Evolutionary conservation across 352 stramenopile genomes (phyloP), one percentile per base, ranked within the genome.

Genomic region (Phytophthora idaei): DNA sequence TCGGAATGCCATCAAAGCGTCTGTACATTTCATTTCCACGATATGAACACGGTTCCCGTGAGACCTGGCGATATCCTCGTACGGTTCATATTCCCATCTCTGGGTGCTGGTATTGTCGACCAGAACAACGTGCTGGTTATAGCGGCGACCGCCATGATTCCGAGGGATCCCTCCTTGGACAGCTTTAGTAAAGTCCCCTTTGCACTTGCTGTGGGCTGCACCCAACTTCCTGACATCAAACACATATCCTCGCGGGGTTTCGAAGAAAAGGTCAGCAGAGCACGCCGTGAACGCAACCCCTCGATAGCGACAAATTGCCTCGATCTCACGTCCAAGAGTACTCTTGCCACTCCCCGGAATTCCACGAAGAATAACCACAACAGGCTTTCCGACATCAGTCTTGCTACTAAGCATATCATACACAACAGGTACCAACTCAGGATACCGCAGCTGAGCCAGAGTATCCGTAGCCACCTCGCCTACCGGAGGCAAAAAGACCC

Each of bases 341-440:
- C 81, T 92, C 61, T 93, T 93, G 12, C 85, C 85, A 58, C 83
- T 92, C 0, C 85, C 85, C 2, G 85, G 85, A 36, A 93, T 88
- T 10, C 85, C 85, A 49, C 85, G 72, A 39, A 93, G 57, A 37
- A 93, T 83, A 45, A 92, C 69, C 6, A 90, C 82, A 7, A 82
- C 57, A 3, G 72, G 61, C n/a, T 51, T 60, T 15, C 57, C 58
- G 0, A 59, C 50, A 34, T 48, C 46, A 12, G 32, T 17, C 25
- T 71, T 76, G 8, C 73, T 48, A 27, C 47, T 39, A 15, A 93
- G 17, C 59, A 89, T 76, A 5, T 66, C 57, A 14, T 81, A 66
- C 2, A 90, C 73, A 55, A 85, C 29, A 12, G 58, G 32, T 0
- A 74, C 41, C 2, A 90, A 53, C 1, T 57, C 44, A 12, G 80